Evolutionary conservation across 2,329 filamentous ascomycete species (phyloP), one percentile per base, ranked within the genome.

Genomic region (Endocalyx cinctus): DNA sequence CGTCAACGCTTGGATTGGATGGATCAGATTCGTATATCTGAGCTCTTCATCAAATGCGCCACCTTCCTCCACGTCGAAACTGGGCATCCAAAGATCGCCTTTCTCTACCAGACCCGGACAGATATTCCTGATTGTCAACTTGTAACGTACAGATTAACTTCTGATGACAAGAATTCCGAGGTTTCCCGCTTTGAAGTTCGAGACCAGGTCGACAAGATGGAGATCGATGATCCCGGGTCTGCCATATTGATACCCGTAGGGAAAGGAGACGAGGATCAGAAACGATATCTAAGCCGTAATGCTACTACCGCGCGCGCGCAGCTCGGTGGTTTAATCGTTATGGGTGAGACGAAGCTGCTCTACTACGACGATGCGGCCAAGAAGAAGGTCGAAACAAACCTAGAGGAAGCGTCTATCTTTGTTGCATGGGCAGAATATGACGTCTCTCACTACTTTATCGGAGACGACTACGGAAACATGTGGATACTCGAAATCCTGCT

Each of bases 371-470:
- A 87, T 39, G 72, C 84, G 20, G 85, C 72, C 2, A 81, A 82
- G 42, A 74, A 79, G 20, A 72, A 72, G 10, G 72, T 87, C 10
- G 76, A 80, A 13, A 72, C 79, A 7, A 64, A 71, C 0, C 62
- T 96, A 3, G 69, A 77, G 1, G 80, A 90, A 36, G 77, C 88
- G 1, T 87, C 84, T 3, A 82, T 95, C 22, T 97, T 94, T 48
- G 83, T 92, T n/a, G 80, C 87, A 3, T 98, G 90, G 89, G 84
- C 85, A 42, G 78, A 82, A 49, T 80, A 92, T 32, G 86, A 97
- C 50, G 77, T 79, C 16, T 81, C 83, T 25, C 75, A 83, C 50
- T 97, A 88, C 64, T 69, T 96, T n/a, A 64, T 98, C 3, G 88
- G 84, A 2, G 92, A 98, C 55, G 88, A 96, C 48, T 96, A 92